Conservation (phyloP, 2,329 filamentous ascomycete species). For the Myotisia sp. region DNA sequence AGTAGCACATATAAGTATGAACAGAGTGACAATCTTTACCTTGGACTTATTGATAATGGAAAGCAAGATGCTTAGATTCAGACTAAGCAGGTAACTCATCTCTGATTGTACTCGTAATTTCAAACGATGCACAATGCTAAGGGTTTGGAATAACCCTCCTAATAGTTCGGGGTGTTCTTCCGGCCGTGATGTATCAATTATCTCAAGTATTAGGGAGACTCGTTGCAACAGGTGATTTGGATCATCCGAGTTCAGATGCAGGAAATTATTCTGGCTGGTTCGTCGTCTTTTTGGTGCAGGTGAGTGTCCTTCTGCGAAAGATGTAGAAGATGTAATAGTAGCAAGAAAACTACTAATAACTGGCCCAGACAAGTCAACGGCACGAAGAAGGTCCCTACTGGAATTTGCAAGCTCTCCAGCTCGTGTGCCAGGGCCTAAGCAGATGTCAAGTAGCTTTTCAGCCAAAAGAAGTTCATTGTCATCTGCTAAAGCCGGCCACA, state of each 20-base stretch:
- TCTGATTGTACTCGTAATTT: conserved; percentile 69
- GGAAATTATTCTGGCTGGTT: conserved; percentile 57
- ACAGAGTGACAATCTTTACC: conserved; percentile 13
- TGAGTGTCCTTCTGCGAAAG: conserved; percentile 55
- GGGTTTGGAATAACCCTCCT: conserved; percentile 62
- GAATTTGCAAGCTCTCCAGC: conserved; percentile 20
- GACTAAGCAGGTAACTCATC: conserved; percentile 74
- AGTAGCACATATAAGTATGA: background rate
- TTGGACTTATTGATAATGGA: conserved; percentile 71
- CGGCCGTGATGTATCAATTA: conserved; percentile 68
- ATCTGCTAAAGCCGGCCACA: conserved; percentile 46
- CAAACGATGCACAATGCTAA: conserved; percentile 79
- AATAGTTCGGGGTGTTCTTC: conserved; percentile 62
- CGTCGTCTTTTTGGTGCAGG: conserved; percentile 66
- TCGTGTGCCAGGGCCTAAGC: conserved; percentile 18
- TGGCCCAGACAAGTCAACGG: conserved; percentile 57
- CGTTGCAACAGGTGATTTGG: conserved; percentile 55
- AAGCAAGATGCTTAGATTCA: conserved; percentile 68
- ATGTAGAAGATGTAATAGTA: conserved; percentile 53
- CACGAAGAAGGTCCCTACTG: conserved; percentile 53
- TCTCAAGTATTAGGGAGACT: conserved; percentile 73
- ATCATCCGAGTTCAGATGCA: conserved; percentile 48
- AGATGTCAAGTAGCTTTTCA: conserved; percentile 29
- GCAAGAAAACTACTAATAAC: conserved; percentile 60
- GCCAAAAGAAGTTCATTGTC: conserved; percentile 25